phyloP scores from a whole-genome alignment of 768 basidiomycete genomes.

The Roridomyces roridus region DNA sequence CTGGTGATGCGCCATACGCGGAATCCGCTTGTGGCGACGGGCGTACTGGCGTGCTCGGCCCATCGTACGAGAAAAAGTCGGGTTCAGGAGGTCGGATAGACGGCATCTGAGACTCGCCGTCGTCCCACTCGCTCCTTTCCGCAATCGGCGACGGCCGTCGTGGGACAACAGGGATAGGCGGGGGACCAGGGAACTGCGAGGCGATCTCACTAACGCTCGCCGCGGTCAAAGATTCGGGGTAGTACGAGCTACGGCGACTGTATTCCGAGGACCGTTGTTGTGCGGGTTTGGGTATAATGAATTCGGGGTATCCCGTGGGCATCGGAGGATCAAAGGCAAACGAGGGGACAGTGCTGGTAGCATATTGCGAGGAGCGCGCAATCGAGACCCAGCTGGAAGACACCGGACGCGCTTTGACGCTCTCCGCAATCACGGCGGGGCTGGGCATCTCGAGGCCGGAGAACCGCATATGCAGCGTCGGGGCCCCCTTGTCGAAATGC shows the following conservation, averaged over 20 bases:
- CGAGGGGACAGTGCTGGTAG: conserved; percentile 17
- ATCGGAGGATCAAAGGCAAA: conserved; percentile 22
- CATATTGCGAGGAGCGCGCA: conserved; percentile 21
- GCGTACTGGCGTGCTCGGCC: neutral
- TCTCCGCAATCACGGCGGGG: conserved; percentile 35
- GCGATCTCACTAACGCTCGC: conserved; percentile 61
- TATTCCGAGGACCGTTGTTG: conserved; percentile 13
- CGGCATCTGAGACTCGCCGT: conserved; percentile 12
- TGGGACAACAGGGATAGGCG: neutral
- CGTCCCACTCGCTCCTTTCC: conserved; percentile 11
- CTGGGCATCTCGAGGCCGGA: conserved; percentile 53
- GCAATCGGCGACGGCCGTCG: neutral
- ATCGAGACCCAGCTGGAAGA: conserved; percentile 24
- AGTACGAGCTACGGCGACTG: conserved; percentile 35
- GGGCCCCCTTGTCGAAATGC: conserved; percentile 50
- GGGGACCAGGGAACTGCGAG: conserved; percentile 53
- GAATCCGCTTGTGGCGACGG: neutral
- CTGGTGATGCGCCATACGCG: conserved; percentile 2
- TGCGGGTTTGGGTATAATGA: conserved; percentile 14
- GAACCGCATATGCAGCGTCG: conserved; percentile 61
- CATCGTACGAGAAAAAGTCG: too few relatives aligned
- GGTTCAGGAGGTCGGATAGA: neutral
- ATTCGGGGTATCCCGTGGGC: conserved; percentile 2
- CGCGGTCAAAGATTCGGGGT: conserved; percentile 48
- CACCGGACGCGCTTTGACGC: conserved; percentile 31